Base-by-base conservation (phyloP, 371 early-diverging fungal species). In the Syncephalis plumigaleata region DNA sequence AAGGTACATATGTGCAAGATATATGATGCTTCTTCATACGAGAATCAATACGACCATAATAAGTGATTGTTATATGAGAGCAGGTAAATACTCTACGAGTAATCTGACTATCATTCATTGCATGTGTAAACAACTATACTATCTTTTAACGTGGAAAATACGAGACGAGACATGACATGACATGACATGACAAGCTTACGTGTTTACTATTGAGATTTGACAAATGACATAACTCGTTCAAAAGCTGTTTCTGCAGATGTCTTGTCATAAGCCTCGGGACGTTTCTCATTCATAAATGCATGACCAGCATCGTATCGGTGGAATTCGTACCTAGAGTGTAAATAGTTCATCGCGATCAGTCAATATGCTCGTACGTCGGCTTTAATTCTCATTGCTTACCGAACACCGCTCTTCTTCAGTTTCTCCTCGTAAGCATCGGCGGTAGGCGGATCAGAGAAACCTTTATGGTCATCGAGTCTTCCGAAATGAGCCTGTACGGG, bases 401-500 rank as follows among this genome's bases (percentile, higher is more conserved):
- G 5, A 36, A 48, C 44, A 7, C 42, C 49, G 36, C 37, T 36
- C 0, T 22, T 18, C 40, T 37, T 39, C 17, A 50, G 24, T 22
- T 26, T 18, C 1, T 43, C 24, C 17, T 36, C 22, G 48, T 51
- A 46, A 17, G 18, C 36, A 40, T 44, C 18, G 17, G 46, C 49
- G 9, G 51, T 49, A 24, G 27, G 52, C n/a, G 49, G 55, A 52
- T 60, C 59, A 13, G 50, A 26, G 42, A 65, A 63, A 2, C 61
- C 61, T 25, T 43, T 37, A 17, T 46, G 38, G 9, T 21, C 20
- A 42, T 63, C 61, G 27, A 48, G 23, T 23, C 44, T 45, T 15
- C 61, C 66, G 52, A 63, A 63, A 51, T 64, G 59, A 40, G 38
- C 55, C 46, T 60, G 58, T 36, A 61, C 49, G n/a, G 66, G 61